phyloP scores from a whole-genome alignment of 2,329 filamentous ascomycete genomes.

The Phialophora macrospora region DNA sequence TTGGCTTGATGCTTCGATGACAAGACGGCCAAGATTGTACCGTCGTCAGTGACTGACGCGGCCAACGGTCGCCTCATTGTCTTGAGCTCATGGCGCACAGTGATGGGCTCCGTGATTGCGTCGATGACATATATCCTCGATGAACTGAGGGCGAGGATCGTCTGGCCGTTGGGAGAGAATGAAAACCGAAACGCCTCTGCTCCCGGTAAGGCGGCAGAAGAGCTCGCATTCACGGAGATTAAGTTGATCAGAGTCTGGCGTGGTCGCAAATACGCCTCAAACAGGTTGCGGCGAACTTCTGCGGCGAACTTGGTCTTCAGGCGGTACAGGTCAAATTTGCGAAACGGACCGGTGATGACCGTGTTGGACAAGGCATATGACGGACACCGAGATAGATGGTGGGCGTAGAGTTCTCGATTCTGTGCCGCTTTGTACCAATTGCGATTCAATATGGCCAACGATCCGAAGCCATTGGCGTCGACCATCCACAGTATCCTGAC shows the following conservation, averaged over 20 bases:
- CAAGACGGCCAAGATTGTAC: slow-evolving; percentile 74
- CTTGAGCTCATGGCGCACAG: slow-evolving; percentile 77
- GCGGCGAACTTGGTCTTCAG: slow-evolving; percentile 70
- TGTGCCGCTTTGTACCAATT: slow-evolving; percentile 53
- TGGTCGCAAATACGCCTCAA: slow-evolving; percentile 75
- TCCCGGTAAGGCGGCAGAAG: slow-evolving; percentile 76
- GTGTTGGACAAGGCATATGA: slow-evolving; percentile 49
- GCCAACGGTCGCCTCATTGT: slow-evolving; percentile 75
- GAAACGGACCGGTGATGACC: slow-evolving; percentile 42
- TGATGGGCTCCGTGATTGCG: slow-evolving; percentile 62
- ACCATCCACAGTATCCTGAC: slow-evolving; percentile 53
- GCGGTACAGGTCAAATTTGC: slow-evolving; percentile 58
- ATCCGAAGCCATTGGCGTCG: slow-evolving; percentile 55
- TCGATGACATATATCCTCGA: slow-evolving; percentile 82
- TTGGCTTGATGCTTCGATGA: slow-evolving; percentile 84
- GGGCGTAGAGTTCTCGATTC: slow-evolving; percentile 51
- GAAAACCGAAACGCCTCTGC: slow-evolving; percentile 86
- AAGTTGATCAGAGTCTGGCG: slow-evolving; percentile 74
- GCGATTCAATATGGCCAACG: slow-evolving; percentile 51
- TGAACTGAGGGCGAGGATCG: slow-evolving; percentile 80
- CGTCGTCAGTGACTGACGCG: slow-evolving; percentile 79
- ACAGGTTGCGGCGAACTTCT: slow-evolving; percentile 76
- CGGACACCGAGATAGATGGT: slow-evolving; percentile 53
- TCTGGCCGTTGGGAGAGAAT: slow-evolving; percentile 74
- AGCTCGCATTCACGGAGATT: slow-evolving; percentile 81